phyloP scores from a whole-genome alignment of 805 yeast genomes.

The Barnettozyma sp. region DNA sequence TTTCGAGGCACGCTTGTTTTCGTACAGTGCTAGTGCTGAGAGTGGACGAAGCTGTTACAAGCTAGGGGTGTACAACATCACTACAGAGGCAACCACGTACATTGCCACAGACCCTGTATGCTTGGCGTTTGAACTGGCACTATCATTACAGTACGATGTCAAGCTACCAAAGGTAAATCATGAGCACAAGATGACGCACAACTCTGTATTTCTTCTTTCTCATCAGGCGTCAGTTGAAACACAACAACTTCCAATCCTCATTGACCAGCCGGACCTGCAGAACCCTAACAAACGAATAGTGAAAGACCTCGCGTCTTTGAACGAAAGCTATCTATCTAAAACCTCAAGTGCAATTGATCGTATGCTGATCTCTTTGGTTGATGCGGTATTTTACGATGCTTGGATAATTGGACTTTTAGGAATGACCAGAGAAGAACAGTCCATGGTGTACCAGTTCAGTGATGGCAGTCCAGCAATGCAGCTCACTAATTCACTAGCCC shows the following conservation, averaged over 20 bases:
- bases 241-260: constrained; percentile 45
- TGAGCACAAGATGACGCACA: constrained; percentile 17
- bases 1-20: constrained; percentile 22
- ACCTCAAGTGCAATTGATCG: constrained; percentile 25
- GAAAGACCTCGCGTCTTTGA: constrained; percentile 32
- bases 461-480: constrained; percentile 8
- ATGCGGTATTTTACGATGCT: constrained; percentile 43
- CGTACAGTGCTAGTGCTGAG: constrained; percentile 12
- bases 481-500: constrained; percentile 10
- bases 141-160: constrained; percentile 39
- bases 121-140: constrained; percentile 37
- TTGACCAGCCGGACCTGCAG: constrained; percentile 40
- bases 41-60: constrained; percentile 28
- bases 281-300: constrained; percentile 28
- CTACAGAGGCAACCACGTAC: constrained; percentile 23
- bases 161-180: constrained; percentile 32
- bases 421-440: constrained; percentile 19
- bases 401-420: constrained; percentile 34
- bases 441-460: constrained; percentile 20
- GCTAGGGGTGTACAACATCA: constrained; percentile 47
- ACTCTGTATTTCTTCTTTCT: constrained; percentile 39
- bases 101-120: constrained; percentile 58
- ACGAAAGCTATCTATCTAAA: constrained; percentile 31
- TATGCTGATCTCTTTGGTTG: constrained; percentile 36
- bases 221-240: constrained; percentile 35